phyloP scores from a whole-genome alignment of 306 rosid species.

The Cicer yamashitae region DNA sequence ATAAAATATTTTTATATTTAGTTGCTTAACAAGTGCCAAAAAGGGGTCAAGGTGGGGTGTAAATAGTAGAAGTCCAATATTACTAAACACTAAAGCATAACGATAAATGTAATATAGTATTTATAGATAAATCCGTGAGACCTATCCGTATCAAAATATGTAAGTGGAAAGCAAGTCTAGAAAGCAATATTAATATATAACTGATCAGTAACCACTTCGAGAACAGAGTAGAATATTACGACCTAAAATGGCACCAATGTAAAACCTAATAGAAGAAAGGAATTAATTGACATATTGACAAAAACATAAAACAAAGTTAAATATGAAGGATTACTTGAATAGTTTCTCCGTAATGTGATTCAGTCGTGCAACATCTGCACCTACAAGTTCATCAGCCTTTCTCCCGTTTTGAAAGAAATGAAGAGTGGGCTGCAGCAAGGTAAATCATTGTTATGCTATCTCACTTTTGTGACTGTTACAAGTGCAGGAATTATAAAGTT shows the following conservation, averaged over 20 bases:
- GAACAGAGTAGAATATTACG: conserved; percentile 18
- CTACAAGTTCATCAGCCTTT: conserved; percentile 72
- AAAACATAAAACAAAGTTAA: conserved; percentile 23
- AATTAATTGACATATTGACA: conserved; percentile 18
- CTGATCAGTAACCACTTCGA: conserved; percentile 23
- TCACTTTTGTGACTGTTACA: neutral
- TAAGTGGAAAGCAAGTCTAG: conserved; percentile 20
- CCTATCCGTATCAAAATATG: neutral
- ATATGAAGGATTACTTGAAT: conserved; percentile 62
- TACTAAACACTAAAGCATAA: conserved; percentile 1
- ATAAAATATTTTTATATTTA: no score
- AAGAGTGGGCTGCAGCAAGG: conserved; percentile 77
- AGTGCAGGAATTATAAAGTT: neutral
- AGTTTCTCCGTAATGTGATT: conserved; percentile 64
- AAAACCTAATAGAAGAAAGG: conserved; percentile 15
- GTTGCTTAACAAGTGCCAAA: no score
- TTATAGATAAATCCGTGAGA: neutral
- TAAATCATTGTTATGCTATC: conserved; percentile 17
- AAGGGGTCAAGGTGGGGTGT: neutral
- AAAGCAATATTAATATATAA: conserved; percentile 25
- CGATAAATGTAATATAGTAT: conserved; percentile 7
- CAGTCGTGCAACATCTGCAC: conserved; percentile 65
- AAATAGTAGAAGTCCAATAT: conserved; percentile 6
- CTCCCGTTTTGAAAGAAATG: conserved; percentile 77
- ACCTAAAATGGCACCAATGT: conserved; percentile 27